Evolutionary conservation across 306 rosid genomes (phyloP).

Genomic region (Cicer yamashitae): DNA sequence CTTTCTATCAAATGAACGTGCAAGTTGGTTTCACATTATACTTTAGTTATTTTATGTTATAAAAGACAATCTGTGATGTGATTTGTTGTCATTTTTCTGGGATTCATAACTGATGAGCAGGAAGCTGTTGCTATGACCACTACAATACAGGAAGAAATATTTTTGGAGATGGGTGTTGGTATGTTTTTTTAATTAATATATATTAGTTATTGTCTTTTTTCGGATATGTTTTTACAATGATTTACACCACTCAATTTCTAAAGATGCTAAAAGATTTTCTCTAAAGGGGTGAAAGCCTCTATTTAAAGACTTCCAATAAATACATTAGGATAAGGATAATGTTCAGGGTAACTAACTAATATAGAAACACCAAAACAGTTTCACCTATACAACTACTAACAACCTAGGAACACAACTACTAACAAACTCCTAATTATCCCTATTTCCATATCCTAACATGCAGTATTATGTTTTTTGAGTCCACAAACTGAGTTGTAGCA

Average conservation of each 20-base stretch:
- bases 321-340: too few species aligned
- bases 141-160: slow-evolving; percentile 82
- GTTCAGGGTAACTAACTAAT: too few species aligned
- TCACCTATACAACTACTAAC: too few species aligned
- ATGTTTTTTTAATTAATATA: slow-evolving; percentile 35
- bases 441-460: neutral
- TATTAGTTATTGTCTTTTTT: neutral
- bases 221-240: too few species aligned
- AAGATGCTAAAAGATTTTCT: too few species aligned
- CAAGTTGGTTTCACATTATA: neutral
- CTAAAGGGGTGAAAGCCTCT: too few species aligned
- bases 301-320: too few species aligned
- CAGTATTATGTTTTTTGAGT: neutral
- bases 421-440: too few species aligned
- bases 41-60: neutral
- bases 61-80: slow-evolving; percentile 21
- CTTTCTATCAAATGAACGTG: neutral
- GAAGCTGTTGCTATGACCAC: slow-evolving; percentile 92
- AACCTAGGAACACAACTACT: too few species aligned
- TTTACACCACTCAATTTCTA: too few species aligned
- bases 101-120: slow-evolving; percentile 51
- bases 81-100: slow-evolving; percentile 34
- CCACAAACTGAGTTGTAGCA: neutral
- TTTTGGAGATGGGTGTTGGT: slow-evolving; percentile 89
- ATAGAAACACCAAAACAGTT: too few species aligned